A percentile compares a stretch with the other conserved stretches of the same genome.
Conservation (phyloP, 2,329 filamentous ascomycete genomes). For the Beauveria varroae region DNA sequence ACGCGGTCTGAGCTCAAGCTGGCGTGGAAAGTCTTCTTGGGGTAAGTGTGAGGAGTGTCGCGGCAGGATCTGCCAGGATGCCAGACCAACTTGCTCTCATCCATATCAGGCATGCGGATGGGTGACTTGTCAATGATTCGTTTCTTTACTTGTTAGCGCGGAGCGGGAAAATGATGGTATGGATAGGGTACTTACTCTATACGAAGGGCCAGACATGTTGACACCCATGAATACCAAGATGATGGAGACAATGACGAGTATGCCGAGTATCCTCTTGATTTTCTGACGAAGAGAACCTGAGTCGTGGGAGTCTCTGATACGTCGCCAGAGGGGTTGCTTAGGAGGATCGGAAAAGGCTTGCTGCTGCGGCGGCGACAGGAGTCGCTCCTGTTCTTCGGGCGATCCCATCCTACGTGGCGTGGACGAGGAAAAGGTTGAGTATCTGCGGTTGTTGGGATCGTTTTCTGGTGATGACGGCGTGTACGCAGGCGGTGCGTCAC, state of each 20-base stretch:
- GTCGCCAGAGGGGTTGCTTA: conserved; percentile 21
- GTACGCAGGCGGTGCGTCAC: conserved; percentile 44
- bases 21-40: conserved; percentile 17
- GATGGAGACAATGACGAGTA: conserved; percentile 27
- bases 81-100: conserved; percentile 20
- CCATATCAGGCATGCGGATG: conserved; percentile 18
- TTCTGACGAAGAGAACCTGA: conserved; percentile 19
- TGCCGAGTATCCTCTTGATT: conserved; percentile 24
- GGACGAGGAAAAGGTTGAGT: conserved; percentile 35
- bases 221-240: conserved; percentile 22
- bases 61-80: conserved; percentile 19
- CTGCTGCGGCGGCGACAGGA: conserved; percentile 37
- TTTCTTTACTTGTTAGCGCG: conserved; percentile 13
- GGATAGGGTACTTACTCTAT: conserved; percentile 22
- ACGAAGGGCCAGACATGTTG: conserved; percentile 11
- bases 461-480: conserved; percentile 26
- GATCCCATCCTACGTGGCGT: conserved; percentile 31
- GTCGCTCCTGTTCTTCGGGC: conserved; percentile 33
- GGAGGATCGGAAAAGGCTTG: conserved; percentile 34
- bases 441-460: conserved; percentile 32
- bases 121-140: conserved; percentile 19
- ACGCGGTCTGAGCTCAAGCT: conserved; percentile 28
- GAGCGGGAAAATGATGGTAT: background rate
- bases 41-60: conserved; percentile 17
- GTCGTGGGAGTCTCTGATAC: conserved; percentile 18